Conservation (phyloP, 352 stramenopile species). For the Globisporangium viniferum region DNA sequence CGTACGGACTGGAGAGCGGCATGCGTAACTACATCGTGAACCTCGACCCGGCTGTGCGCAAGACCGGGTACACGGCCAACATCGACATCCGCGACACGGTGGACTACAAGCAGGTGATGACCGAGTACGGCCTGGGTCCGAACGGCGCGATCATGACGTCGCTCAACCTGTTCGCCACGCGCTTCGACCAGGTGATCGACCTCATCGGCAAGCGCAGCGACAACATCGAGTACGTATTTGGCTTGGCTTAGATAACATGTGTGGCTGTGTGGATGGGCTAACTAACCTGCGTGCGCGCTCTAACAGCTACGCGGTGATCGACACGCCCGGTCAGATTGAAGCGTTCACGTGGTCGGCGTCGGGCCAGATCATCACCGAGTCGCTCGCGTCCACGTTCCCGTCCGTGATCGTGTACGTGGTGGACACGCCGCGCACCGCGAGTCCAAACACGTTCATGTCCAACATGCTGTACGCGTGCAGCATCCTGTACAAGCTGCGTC, state of each 20-base stretch:
- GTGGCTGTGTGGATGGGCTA: too few species aligned
- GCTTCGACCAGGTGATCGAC: slow-evolving; percentile 98
- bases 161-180: slow-evolving; percentile 99
- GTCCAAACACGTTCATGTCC: slow-evolving; percentile 99
- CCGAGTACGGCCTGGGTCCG: slow-evolving; percentile 96
- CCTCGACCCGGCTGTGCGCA: slow-evolving; percentile 96
- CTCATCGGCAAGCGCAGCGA: slow-evolving; percentile 90
- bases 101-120: slow-evolving; percentile 99
- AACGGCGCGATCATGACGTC: slow-evolving; percentile 99
- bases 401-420: slow-evolving; percentile 98
- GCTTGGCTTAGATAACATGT: neutral
- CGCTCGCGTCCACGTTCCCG: slow-evolving; percentile 95
- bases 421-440: slow-evolving; percentile 95
- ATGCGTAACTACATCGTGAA: slow-evolving; percentile 96
- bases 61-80: slow-evolving; percentile 94
- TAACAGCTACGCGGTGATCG: slow-evolving; percentile 93
- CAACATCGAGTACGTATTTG: slow-evolving; percentile 75
- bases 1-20: slow-evolving; percentile 62
- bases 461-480: slow-evolving; percentile 99
- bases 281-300: neutral
- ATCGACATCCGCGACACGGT: slow-evolving; percentile 99
- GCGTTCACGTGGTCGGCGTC: slow-evolving; percentile 99
- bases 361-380: slow-evolving; percentile 97
- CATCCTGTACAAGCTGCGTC: slow-evolving; percentile 97
- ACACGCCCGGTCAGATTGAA: slow-evolving; percentile 99